Conservation (phyloP, 495 filamentous ascomycete species). For the Trichodelitschia bisporula region DNA sequence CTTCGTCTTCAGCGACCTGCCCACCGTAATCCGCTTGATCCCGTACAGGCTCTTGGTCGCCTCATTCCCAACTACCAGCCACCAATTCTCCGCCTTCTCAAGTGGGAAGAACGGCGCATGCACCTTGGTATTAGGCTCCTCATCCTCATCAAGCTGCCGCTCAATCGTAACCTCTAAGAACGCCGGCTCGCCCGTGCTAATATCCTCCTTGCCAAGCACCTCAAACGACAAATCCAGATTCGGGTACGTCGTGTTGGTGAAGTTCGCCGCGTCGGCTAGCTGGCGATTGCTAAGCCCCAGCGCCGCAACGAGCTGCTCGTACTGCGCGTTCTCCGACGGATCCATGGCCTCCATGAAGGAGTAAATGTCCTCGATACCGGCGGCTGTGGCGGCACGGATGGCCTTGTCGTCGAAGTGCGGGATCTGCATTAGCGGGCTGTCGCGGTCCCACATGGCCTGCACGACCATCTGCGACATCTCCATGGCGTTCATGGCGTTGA, state of each 20-base stretch:
- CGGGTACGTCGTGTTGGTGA: conserved; percentile 94
- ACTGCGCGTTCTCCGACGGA: conserved; percentile 64
- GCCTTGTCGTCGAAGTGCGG: conserved; percentile 74
- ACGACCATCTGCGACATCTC: conserved; percentile 99
- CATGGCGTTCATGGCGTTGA: conserved; percentile 97
- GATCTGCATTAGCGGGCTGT: conserved; percentile 92
- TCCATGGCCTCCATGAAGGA: conserved; percentile 99
- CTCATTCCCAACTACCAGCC: conserved; percentile 78
- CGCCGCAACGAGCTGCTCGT: conserved; percentile 44
- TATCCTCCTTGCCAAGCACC: conserved; percentile 52
- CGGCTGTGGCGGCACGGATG: conserved; percentile 60
- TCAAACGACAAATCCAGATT: conserved; percentile 78
- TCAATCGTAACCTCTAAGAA: conserved; percentile 73
- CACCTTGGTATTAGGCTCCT: conserved; percentile 59
- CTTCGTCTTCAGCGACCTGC: conserved; percentile 44
- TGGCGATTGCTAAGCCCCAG: conserved; percentile 62
- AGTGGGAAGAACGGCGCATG: conserved; percentile 88
- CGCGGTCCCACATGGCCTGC: conserved; percentile 96
- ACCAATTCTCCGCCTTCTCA: conserved; percentile 95
- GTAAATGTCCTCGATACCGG: conserved; percentile 71
- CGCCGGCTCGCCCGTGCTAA: conserved; percentile 56
- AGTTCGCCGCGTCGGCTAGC: conserved; percentile 65
- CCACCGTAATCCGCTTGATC: conserved; percentile 86
- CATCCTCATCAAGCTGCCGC: conserved; percentile 48
- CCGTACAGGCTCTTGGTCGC: conserved; percentile 63